Evolutionary conservation across 2,329 filamentous ascomycete genomes (phyloP).

Genomic region (Penicillium sp.): DNA sequence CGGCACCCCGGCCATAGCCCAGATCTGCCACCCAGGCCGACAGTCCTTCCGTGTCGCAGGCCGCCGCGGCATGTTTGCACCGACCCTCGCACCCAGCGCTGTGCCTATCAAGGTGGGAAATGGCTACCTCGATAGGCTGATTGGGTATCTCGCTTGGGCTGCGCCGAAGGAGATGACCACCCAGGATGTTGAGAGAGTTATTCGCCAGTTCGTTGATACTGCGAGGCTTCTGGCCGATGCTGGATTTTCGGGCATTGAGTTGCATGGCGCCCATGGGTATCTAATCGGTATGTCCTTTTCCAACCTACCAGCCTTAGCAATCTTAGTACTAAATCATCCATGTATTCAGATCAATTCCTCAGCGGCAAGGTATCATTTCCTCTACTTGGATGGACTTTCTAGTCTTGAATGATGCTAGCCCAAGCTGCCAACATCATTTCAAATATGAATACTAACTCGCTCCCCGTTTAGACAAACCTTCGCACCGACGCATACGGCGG

Average conservation of each 20-base stretch:
- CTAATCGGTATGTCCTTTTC: slow-evolving; percentile 44
- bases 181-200: slow-evolving; percentile 55
- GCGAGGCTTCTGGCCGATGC: slow-evolving; percentile 52
- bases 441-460: background rate
- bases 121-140: slow-evolving; percentile 36
- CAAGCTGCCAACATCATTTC: background rate
- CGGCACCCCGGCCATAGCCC: slow-evolving; percentile 45
- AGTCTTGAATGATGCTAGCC: background rate
- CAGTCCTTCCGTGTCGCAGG: slow-evolving; percentile 46
- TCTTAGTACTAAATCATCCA: background rate
- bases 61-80: slow-evolving; percentile 32
- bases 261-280: slow-evolving; percentile 56
- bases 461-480: slow-evolving; percentile 41
- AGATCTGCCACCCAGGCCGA: slow-evolving; percentile 47
- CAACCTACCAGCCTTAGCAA: background rate
- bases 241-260: slow-evolving; percentile 55
- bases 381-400: too few species aligned
- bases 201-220: slow-evolving; percentile 53
- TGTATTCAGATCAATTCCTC: slow-evolving; percentile 37
- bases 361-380: slow-evolving; percentile 33
- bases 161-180: slow-evolving; percentile 58
- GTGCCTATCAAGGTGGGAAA: slow-evolving; percentile 44
- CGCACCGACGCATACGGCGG: slow-evolving; percentile 52
- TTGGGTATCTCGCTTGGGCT: slow-evolving; percentile 39
- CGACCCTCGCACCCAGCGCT: slow-evolving; percentile 39